Conservation (phyloP, 1,139 yeast genomes). For the Nadsonia commutata region DNA sequence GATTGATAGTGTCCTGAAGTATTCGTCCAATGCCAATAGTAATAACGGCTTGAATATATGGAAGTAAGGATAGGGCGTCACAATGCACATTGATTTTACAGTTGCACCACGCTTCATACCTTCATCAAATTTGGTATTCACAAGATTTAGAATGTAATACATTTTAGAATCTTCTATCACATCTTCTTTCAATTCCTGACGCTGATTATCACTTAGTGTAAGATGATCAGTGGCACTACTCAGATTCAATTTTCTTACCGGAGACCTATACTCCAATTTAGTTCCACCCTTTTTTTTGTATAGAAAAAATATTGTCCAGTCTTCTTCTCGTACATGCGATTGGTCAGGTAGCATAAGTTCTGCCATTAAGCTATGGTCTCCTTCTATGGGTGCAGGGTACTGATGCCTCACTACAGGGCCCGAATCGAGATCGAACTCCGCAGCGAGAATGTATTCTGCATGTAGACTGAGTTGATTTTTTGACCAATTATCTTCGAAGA, state of each 20-base stretch:
- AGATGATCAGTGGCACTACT: no score
- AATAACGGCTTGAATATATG: constrained; percentile 47
- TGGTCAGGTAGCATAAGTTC: constrained; percentile 57
- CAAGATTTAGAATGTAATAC: constrained; percentile 42
- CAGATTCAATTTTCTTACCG: no score
- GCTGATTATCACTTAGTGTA: neutral
- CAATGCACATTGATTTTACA: constrained; percentile 40
- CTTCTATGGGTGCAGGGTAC: constrained; percentile 37
- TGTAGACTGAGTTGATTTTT: no score
- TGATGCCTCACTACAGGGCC: constrained; percentile 44
- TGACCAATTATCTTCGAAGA: no score
- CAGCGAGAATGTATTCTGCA: constrained; percentile 24
- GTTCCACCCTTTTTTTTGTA: constrained; percentile 19
- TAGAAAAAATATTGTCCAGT: constrained; percentile 43
- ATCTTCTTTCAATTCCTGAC: constrained; percentile 9
- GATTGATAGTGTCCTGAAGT: constrained; percentile 18
- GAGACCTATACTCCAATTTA: neutral
- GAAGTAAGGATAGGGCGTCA: constrained; percentile 37
- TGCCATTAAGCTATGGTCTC: constrained; percentile 29
- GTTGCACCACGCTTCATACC: constrained; percentile 39
- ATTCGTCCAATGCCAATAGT: constrained; percentile 37
- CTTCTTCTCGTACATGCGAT: constrained; percentile 44
- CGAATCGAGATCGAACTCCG: constrained; percentile 50
- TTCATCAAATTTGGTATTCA: constrained; percentile 34
- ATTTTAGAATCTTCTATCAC: constrained; percentile 27